A percentile compares a stretch with the other conserved stretches of the same genome.
Conservation (phyloP, 345 rosid genomes). For the Trapa bicornis region DNA sequence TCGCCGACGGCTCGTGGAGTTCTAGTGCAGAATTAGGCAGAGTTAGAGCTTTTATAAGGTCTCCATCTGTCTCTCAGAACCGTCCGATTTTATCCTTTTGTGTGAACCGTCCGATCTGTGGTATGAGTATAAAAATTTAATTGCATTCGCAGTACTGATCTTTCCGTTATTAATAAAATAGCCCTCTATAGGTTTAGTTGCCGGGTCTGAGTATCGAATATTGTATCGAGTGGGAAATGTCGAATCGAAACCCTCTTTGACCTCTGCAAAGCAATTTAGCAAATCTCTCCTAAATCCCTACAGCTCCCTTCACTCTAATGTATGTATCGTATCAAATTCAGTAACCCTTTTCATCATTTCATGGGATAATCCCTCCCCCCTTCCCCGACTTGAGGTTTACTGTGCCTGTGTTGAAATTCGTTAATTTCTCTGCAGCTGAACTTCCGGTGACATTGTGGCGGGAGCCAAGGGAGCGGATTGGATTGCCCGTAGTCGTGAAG, state of each 20-base stretch:
- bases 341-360: too few species aligned
- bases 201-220: not conserved
- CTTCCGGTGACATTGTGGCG: conserved; percentile 1
- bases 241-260: not conserved
- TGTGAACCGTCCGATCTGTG: not conserved
- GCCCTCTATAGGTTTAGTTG: not conserved
- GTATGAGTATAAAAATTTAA: not conserved
- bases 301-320: too few species aligned
- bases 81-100: not conserved
- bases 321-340: not conserved
- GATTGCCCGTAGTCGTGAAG: not conserved
- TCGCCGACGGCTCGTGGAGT: not conserved
- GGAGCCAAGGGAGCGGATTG: not conserved
- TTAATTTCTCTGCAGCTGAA: not conserved
- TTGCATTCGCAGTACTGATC: not conserved
- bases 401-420: not conserved
- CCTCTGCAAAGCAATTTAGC: not conserved
- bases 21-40: too few species aligned
- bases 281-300: not conserved
- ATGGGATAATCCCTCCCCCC: not conserved
- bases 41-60: not conserved
- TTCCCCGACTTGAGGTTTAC: too few species aligned
- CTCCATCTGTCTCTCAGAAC: not conserved
- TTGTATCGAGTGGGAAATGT: not conserved
- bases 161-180: not conserved